Evolutionary conservation across 2,329 filamentous ascomycete species (phyloP).

Genomic region (Parascedosporium putredinis): DNA sequence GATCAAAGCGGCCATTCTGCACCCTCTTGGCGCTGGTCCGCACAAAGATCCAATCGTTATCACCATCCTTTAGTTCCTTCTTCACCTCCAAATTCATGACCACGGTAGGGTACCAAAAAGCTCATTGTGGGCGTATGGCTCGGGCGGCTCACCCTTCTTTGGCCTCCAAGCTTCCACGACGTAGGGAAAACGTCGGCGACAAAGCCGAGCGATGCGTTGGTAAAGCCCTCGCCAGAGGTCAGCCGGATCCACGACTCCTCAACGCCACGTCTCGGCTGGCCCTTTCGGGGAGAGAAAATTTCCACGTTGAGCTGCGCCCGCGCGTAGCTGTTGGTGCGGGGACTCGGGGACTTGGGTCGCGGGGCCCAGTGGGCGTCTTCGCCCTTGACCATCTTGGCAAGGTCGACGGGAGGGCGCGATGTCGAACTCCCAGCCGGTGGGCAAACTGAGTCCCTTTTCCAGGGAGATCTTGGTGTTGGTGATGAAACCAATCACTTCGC

Average conservation of each 20-base stretch:
- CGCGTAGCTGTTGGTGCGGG: background rate
- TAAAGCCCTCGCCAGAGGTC: conserved; percentile 49
- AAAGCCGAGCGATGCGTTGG: conserved; percentile 52
- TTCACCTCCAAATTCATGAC: conserved; percentile 69
- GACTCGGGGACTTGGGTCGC: background rate
- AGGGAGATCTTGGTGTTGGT: conserved; percentile 24
- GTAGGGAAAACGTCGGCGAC: conserved; percentile 59
- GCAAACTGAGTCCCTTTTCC: conserved; percentile 21
- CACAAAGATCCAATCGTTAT: conserved; percentile 63
- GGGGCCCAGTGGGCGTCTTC: conserved; percentile 21
- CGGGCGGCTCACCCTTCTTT: conserved; percentile 18
- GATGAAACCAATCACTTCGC: conserved; percentile 26
- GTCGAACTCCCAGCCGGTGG: conserved; percentile 17
- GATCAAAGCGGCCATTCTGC: conserved; percentile 61
- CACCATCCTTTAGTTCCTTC: conserved; percentile 54
- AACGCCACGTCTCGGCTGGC: conserved; percentile 8
- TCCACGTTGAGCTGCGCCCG: background rate
- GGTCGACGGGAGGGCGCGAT: conserved; percentile 15
- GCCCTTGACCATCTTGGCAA: conserved; percentile 15
- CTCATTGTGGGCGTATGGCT: conserved; percentile 19
- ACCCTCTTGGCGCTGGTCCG: conserved; percentile 56
- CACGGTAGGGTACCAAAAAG: conserved; percentile 68
- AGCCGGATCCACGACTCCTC: conserved; percentile 59
- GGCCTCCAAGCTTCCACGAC: conserved; percentile 44
- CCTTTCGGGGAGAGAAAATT: conserved; percentile 1